Evolutionary conservation across 75 land plant genomes (phyloP), one percentile per base, ranked within the genome.

Genomic region (Sequoiadendron giganteum): DNA sequence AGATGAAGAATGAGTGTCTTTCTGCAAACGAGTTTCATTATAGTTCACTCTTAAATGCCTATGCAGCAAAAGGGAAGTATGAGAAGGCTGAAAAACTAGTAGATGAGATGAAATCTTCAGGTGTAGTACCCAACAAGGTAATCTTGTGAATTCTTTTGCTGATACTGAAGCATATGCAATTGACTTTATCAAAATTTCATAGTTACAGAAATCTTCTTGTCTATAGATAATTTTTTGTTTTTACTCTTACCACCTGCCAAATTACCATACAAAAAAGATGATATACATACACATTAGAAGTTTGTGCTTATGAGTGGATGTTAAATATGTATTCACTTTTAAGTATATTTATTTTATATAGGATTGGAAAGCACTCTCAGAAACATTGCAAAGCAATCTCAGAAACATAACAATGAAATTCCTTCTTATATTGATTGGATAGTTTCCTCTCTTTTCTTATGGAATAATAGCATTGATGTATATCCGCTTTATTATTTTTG

Each of bases 111-210:
- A 95, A 91, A 88, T 92, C 93, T 84, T 84, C 91, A 38, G 99
- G 97, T 80, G 56, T 97, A 89, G 93, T 88, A 87, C 96, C 95
- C 70, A 97, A 96, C 89, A 92, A 95, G 99, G 99, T 97, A 87
- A 89, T 89, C 88, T 89, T 90, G 16, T 43, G 72, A 61, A 73
- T 54, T 10, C 85, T 43, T 19, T 70, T 47, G 39, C 89, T 25
- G 68, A 18, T 88, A n/a, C 49, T 81, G 47, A 21, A 54, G 78
- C 78, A 85, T n/a, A 85, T 85, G 38, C 6, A 16, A 56, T 56
- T 86, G 84, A 36, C 80, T 86, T 68, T 16, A 4, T 54, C 28
- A 10, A 68, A 38, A 1, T 68, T 38, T 86, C 42, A 68, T 28
- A n/a, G 14, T 82, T 45, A 48, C 47, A n/a, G 30, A 21, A 43